Percentiles rank a stretch among this genome's conserved stretches.
These are phyloP conservation scores for Trichoderma koningiopsis DNA, from an alignment of 2,329 filamentous ascomycete species.

Conservation along the genomic window DNA sequence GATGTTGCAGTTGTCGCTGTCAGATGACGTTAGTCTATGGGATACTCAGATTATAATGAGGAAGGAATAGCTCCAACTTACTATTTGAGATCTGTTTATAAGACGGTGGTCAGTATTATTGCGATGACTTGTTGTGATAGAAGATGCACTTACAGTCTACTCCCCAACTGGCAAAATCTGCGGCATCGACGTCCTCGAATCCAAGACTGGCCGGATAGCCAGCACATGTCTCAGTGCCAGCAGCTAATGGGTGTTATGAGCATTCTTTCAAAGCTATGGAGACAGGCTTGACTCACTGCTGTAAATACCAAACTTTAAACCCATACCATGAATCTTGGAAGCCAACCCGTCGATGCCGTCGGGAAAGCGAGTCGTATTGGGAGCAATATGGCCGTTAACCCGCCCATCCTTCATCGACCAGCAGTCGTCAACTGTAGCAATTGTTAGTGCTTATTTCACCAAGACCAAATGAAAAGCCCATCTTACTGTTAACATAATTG, in stretches of 20 bases:
- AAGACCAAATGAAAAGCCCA: neutral
- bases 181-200: constrained; percentile 59
- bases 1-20: constrained; percentile 54
- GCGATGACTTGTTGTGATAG: neutral
- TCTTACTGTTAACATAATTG: constrained; percentile 53
- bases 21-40: neutral
- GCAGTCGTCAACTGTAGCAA: constrained; percentile 58
- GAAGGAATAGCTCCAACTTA: neutral
- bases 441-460: neutral
- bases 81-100: constrained; percentile 27
- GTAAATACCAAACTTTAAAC: constrained; percentile 66
- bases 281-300: constrained; percentile 47
- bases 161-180: constrained; percentile 59
- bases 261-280: neutral
- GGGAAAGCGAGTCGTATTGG: constrained; percentile 57
- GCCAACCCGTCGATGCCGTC: constrained; percentile 58
- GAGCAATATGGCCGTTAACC: constrained; percentile 40
- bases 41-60: neutral
- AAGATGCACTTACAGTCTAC: constrained; percentile 51
- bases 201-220: constrained; percentile 52
- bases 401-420: constrained; percentile 54
- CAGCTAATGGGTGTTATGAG: constrained; percentile 25
- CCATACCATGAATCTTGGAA: constrained; percentile 55
- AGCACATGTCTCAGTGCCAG: constrained; percentile 30
- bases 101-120: neutral